Evolutionary conservation across 2,329 filamentous ascomycete genomes (phyloP), one percentile per base, ranked within the genome.

Genomic region (Penicillium sp.): DNA sequence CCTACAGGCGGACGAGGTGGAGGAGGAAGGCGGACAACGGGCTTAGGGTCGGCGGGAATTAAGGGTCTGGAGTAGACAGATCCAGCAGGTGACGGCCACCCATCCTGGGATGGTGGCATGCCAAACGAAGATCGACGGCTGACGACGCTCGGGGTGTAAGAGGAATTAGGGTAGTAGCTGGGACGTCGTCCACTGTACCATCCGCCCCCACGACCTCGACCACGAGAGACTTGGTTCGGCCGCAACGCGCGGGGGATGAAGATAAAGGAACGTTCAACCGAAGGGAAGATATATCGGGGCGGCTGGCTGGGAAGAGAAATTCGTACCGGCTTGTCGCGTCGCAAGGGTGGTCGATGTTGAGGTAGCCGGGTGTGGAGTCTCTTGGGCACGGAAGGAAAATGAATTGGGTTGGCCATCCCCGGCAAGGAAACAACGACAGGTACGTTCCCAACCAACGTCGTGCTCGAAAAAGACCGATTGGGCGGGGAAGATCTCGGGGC

Each of bases 161-260:
- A 77, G 63, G 88, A 94, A 45, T 87, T 85, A 57, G 77, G 78
- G 61, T 90, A 94, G 33, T 88, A 59, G 49, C 69, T 70, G 21
- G 87, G 81, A 64, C 87, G 85, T 55, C 85, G 65, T 46, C 88
- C 86, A 59, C 75, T 76, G 62, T 90, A 94, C 34, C 87, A 68
- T 8, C 68, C 65, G 33, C 87, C 83, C 63, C 87, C 83, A 63
- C 87, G 85, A 53, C 85, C 86, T 48, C 86, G 78, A 45, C 78
- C 78, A 48, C 80, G 76, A 57, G 84, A 81, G 28, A 83, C 81
- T 72, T 95, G 89, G 66, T 95, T 96, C 13, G 93, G 93, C 58
- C 93, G 82, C 73, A 96, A 79, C 10, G 91, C 91, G 58, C 93
- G 81, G 12, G 93, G 93, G 53, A 98, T 98, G 71, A 98, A 98